A percentile compares a stretch with the other conserved stretches of the same genome.
These are phyloP conservation scores for Acacia crassicarpa DNA, from an alignment of 306 rosid species.

Conservation along the genomic window DNA sequence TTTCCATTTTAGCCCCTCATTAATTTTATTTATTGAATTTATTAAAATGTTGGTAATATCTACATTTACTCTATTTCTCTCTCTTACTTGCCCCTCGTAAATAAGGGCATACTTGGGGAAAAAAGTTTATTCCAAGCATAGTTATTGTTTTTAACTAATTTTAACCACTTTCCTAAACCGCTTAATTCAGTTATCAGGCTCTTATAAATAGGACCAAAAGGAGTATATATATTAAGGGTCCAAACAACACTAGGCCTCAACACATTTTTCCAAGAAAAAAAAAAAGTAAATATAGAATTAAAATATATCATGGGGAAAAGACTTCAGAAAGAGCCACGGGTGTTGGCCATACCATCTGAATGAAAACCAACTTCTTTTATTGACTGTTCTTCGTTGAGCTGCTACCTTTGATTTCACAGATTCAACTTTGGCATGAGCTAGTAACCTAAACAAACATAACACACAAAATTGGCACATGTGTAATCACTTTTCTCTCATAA, in stretches of 20 bases:
- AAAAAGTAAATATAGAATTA: conserved; percentile 1
- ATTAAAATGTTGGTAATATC: too few relatives aligned
- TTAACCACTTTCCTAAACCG: too few relatives aligned
- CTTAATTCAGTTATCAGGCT: too few relatives aligned
- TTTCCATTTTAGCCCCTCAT: too few relatives aligned
- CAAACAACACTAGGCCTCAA: background rate
- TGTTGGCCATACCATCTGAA: conserved; percentile 62
- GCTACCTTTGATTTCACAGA: conserved; percentile 92
- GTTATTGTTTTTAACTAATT: too few relatives aligned
- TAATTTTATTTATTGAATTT: too few relatives aligned
- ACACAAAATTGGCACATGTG: conserved; percentile 21
- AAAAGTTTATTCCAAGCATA: too few relatives aligned
- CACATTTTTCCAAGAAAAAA: background rate
- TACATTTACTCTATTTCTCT: too few relatives aligned
- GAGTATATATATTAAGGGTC: background rate
- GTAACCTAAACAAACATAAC: conserved; percentile 59
- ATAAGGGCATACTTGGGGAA: too few relatives aligned
- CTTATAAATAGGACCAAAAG: too few relatives aligned
- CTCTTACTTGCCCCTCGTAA: too few relatives aligned
- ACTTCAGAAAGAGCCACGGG: background rate
- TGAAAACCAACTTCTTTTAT: conserved; percentile 88
- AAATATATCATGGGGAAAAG: background rate
- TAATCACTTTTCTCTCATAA: conserved; percentile 1
- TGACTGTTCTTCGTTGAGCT: conserved; percentile 69
- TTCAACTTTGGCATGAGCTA: conserved; percentile 96